phyloP scores from a whole-genome alignment of 306 rosid species.

The Fragaria iinumae region DNA sequence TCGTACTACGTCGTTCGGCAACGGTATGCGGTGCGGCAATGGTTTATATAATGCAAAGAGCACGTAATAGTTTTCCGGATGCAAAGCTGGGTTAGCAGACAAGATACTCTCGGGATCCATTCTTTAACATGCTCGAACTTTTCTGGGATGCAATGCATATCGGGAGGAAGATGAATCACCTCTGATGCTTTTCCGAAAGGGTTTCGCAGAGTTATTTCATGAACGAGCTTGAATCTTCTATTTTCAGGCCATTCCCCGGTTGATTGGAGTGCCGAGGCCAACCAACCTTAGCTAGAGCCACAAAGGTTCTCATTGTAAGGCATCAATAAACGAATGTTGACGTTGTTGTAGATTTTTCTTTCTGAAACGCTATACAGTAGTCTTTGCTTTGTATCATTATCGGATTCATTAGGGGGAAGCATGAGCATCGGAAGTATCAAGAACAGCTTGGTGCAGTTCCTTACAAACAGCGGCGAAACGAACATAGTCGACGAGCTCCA shows the following conservation, averaged over 20 bases:
- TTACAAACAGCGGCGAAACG: no score
- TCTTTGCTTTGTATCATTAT: not conserved
- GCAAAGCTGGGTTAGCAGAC: not conserved
- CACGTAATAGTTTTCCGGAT: not conserved
- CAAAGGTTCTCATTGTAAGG: not conserved
- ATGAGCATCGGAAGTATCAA: conserved; percentile 8
- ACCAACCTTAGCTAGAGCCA: not conserved
- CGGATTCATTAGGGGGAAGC: not conserved
- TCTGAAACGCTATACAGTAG: not conserved
- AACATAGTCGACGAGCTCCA: no score
- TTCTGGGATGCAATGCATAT: not conserved
- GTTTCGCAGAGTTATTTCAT: not conserved
- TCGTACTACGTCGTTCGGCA: no score
- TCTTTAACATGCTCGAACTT: no score
- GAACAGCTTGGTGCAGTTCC: no score
- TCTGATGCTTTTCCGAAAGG: not conserved
- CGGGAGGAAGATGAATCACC: not conserved
- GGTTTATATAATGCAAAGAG: not conserved
- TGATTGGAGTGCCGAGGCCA: not conserved
- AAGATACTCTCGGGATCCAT: not conserved
- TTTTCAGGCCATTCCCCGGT: not conserved
- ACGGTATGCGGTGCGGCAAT: not conserved
- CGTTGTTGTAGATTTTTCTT: not conserved
- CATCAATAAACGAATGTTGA: not conserved
- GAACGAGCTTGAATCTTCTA: not conserved